Conservation (phyloP, 1,139 yeast species). For the Candida tetrigidarum region DNA sequence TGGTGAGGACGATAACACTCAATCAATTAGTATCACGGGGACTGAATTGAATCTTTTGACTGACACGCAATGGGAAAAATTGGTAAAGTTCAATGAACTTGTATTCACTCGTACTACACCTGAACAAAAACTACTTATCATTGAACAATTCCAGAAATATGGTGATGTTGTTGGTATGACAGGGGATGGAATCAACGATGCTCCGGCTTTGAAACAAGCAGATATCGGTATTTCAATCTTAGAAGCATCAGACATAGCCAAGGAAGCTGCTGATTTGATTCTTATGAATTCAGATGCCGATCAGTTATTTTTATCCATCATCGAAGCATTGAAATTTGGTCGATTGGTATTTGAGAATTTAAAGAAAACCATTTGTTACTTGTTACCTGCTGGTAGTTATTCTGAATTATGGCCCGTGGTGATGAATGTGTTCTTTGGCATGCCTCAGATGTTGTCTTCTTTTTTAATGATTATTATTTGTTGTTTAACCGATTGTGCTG, state of each 20-base stretch:
- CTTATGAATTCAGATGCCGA: constrained; percentile 27
- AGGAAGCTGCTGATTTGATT: constrained; percentile 58
- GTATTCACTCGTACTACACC: constrained; percentile 61
- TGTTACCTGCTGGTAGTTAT: constrained; percentile 58
- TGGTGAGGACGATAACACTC: no score
- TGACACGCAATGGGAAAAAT: constrained; percentile 47
- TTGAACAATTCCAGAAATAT: constrained; percentile 50
- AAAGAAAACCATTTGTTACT: constrained; percentile 52
- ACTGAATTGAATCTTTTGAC: constrained; percentile 37
- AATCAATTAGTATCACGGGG: constrained; percentile 44
- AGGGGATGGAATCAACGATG: constrained; percentile 60
- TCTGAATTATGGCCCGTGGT: constrained; percentile 59
- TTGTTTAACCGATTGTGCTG: constrained; percentile 52
- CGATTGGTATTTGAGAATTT: constrained; percentile 57
- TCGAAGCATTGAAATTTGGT: constrained; percentile 51
- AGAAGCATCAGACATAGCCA: constrained; percentile 59
- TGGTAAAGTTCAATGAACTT: constrained; percentile 42
- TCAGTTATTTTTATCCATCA: constrained; percentile 47
- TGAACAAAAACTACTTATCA: constrained; percentile 54
- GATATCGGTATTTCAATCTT: constrained; percentile 57
- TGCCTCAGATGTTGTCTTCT: constrained; percentile 55
- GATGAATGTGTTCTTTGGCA: constrained; percentile 51
- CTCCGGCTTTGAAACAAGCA: constrained; percentile 55
- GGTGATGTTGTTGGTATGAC: constrained; percentile 54
- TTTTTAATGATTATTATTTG: constrained; percentile 57